Conservation (phyloP, 176 grass and related monocot species). For the Luzula sylvatica region DNA sequence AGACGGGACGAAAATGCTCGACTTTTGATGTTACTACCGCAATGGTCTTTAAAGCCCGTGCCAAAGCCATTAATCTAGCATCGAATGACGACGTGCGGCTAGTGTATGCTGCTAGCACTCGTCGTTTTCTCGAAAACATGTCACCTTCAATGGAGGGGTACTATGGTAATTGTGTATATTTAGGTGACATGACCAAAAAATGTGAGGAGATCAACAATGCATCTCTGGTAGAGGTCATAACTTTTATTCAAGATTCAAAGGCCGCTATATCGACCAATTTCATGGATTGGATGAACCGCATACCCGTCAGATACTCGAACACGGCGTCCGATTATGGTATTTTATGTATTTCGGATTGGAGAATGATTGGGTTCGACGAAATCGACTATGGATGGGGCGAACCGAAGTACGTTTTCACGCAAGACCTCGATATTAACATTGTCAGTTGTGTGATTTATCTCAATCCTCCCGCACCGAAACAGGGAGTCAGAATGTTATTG, state of each 20-base stretch:
- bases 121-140: slow-evolving; percentile 37
- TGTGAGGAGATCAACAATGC: slow-evolving; percentile 24
- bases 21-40: slow-evolving; percentile 51
- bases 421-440: slow-evolving; percentile 40
- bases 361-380: slow-evolving; percentile 60
- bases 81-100: slow-evolving; percentile 26
- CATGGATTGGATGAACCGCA: slow-evolving; percentile 37
- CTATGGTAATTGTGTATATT: slow-evolving; percentile 58
- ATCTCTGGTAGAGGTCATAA: slow-evolving; percentile 31
- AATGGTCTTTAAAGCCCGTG: slow-evolving; percentile 35
- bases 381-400: slow-evolving; percentile 50
- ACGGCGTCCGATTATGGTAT: slow-evolving; percentile 43
- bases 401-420: slow-evolving; percentile 41
- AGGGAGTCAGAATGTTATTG: slow-evolving; percentile 48
- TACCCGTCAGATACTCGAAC: slow-evolving; percentile 30
- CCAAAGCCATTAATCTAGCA: slow-evolving; percentile 27
- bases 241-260: slow-evolving; percentile 39
- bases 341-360: slow-evolving; percentile 52
- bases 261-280: slow-evolving; percentile 24
- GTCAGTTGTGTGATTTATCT: slow-evolving; percentile 41
- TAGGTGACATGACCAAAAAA: slow-evolving; percentile 24
- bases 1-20: slow-evolving; percentile 43
- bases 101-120: slow-evolving; percentile 30
- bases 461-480: slow-evolving; percentile 41
- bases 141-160: slow-evolving; percentile 39